Evolutionary conservation across 805 yeast genomes (phyloP).

Genomic region (Spathaspora girioi): DNA sequence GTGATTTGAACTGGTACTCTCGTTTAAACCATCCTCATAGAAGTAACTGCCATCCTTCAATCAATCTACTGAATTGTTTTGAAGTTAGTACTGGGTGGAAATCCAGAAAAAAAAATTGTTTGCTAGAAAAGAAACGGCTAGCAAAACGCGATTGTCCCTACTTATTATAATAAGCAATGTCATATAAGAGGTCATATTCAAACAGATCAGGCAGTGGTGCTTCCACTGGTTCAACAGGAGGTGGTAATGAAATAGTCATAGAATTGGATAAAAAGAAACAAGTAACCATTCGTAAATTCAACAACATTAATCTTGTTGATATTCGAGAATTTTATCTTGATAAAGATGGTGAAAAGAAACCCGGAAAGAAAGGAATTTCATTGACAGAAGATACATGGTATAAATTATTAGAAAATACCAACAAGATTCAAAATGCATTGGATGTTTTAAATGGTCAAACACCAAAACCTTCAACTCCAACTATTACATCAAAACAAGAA

Average conservation of each 20-base stretch:
- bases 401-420: slow-evolving; percentile 41
- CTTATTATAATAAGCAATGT: slow-evolving; percentile 6
- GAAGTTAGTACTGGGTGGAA: too few relatives aligned
- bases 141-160: background rate
- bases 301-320: slow-evolving; percentile 66
- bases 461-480: background rate
- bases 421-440: slow-evolving; percentile 50
- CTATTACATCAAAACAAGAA: background rate
- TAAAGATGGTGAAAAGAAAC: slow-evolving; percentile 57
- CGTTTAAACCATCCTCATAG: too few relatives aligned
- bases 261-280: slow-evolving; percentile 47
- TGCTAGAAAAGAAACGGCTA: background rate
- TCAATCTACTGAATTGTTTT: too few relatives aligned
- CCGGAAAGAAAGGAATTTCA: slow-evolving; percentile 78
- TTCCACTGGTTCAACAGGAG: background rate
- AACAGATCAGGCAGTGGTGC: slow-evolving; percentile 1
- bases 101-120: background rate
- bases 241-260: slow-evolving; percentile 14
- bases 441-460: slow-evolving; percentile 24
- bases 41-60: too few relatives aligned
- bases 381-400: slow-evolving; percentile 56
- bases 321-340: slow-evolving; percentile 74
- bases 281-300: slow-evolving; percentile 70
- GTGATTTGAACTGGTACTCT: too few relatives aligned
- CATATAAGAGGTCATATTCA: slow-evolving; percentile 10